phyloP scores from a whole-genome alignment of 768 basidiomycete genomes.

The Phanerochaete sordida region DNA sequence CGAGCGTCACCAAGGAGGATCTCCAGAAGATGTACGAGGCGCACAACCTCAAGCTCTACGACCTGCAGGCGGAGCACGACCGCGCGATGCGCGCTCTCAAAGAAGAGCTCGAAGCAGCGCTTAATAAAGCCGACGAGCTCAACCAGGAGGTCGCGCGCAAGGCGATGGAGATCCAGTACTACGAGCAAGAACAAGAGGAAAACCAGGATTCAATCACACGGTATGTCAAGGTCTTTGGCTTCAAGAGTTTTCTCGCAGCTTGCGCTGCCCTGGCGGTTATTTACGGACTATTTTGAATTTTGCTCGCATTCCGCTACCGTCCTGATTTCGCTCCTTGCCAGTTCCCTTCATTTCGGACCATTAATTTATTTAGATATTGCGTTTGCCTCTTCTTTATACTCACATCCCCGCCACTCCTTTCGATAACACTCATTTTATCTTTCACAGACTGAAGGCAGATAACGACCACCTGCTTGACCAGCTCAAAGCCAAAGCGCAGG shows the following conservation, averaged over 20 bases:
- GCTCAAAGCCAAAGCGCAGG: constrained; percentile 30
- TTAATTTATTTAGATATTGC: constrained; percentile 15
- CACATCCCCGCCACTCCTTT: constrained; percentile 24
- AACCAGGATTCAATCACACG: constrained; percentile 68
- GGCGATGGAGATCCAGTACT: constrained; percentile 73
- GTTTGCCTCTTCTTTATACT: constrained; percentile 31
- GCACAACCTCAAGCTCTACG: constrained; percentile 76
- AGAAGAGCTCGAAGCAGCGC: constrained; percentile 54
- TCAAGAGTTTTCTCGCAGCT: constrained; percentile 53
- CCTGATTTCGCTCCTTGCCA: constrained; percentile 16
- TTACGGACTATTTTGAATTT: constrained; percentile 35
- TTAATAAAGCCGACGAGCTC: constrained; percentile 47
- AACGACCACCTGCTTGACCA: constrained; percentile 46
- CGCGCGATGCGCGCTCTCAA: constrained; percentile 49
- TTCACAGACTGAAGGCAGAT: constrained; percentile 65
- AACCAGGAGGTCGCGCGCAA: constrained; percentile 63
- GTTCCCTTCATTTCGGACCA: constrained; percentile 10
- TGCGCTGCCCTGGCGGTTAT: constrained; percentile 52
- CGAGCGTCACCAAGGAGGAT: constrained; percentile 69
- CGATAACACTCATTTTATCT: constrained; percentile 2
- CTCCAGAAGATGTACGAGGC: constrained; percentile 77
- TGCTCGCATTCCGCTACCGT: constrained; percentile 13
- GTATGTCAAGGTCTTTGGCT: constrained; percentile 65
- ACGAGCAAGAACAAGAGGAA: constrained; percentile 80
- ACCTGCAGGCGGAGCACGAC: constrained; percentile 66